Percentiles rank a stretch among this genome's conserved stretches.
These are phyloP conservation scores for Trichoderma parareesei DNA, from an alignment of 495 filamentous ascomycete species.

Conservation along the genomic window DNA sequence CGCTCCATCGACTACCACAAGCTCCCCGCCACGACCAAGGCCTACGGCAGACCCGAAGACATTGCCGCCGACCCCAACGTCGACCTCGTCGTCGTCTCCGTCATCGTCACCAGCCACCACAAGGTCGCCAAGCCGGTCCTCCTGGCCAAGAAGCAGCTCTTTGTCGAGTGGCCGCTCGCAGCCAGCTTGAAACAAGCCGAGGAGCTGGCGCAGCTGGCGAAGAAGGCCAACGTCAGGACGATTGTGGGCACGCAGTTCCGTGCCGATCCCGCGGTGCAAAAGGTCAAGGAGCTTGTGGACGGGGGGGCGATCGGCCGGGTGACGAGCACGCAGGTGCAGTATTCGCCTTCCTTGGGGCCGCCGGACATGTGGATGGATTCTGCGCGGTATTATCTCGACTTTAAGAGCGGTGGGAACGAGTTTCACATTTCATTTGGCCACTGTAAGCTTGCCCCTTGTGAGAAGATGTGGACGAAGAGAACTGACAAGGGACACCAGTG, in stretches of 20 bases:
- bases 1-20: slow-evolving; percentile 33
- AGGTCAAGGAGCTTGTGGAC: slow-evolving; percentile 21
- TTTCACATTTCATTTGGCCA: slow-evolving; percentile 26
- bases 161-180: slow-evolving; percentile 44
- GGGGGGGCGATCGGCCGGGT: slow-evolving; percentile 22
- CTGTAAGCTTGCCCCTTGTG: slow-evolving; percentile 16
- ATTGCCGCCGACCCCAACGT: slow-evolving; percentile 44
- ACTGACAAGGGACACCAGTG: slow-evolving; percentile 16
- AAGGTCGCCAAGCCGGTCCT: slow-evolving; percentile 36
- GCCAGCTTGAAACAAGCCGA: slow-evolving; percentile 19
- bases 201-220: slow-evolving; percentile 29
- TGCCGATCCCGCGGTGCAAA: slow-evolving; percentile 15
- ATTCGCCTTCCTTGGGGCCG: slow-evolving; percentile 1
- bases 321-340: slow-evolving; percentile 17
- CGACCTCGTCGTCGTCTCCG: slow-evolving; percentile 42
- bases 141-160: slow-evolving; percentile 39
- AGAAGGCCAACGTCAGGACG: slow-evolving; percentile 24
- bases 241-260: slow-evolving; percentile 25
- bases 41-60: slow-evolving; percentile 36
- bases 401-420: slow-evolving; percentile 20
- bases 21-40: slow-evolving; percentile 29
- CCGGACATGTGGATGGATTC: slow-evolving; percentile 16
- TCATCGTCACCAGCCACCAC: slow-evolving; percentile 39
- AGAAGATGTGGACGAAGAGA: background rate
- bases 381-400: slow-evolving; percentile 22